Evolutionary conservation across 2,329 filamentous ascomycete genomes (phyloP), one percentile per base, ranked within the genome.

Genomic region (Periconia sp.): DNA sequence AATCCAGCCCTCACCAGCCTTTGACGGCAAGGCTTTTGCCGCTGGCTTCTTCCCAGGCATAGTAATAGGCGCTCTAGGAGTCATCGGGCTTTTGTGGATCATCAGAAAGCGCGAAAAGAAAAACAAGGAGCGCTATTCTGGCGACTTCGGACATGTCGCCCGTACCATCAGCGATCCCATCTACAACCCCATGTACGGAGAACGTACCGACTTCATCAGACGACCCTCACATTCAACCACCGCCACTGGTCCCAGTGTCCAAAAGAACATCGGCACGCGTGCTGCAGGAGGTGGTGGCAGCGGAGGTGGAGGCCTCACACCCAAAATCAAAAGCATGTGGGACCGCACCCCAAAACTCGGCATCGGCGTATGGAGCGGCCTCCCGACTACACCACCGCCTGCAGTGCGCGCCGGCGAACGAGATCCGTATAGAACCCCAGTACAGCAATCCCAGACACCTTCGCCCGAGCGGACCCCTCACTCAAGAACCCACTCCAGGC

Each of bases 121-220:
- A 18, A 58, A 58, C 19, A 66, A 67, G 42, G 54, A 65, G 45
- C 66, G 71, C 35, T 74, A 70, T 55, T 72, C 68, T 2, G 70
- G 70, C 10, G 72, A 75, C 59, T 74, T 74, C 41, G 71, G 70
- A 1, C 69, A 72, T 40, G 70, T 74, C 15, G 60, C 70, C 3
- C 66, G 71, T 13, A 65, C 68, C 40, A 73, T 74, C 59, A 72
- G 68, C 54, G 71, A 74, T 41, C 71, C 72, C 18, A 74, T 74
- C 57, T 74, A 72, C 59, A 68, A 74, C 50, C 70, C 71, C 1
- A 54, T 59, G n/a, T 61, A 69, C 49, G 66, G 69, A 17, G 62
- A 67, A 13, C 63, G 73, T 3, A 70, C 69, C 35, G 71, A 76
- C 56, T 73, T 75, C 56, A 70, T 74, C 35, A 61, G 72, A 13